A percentile compares a stretch with the other conserved stretches of the same genome.
These are phyloP conservation scores for Botrytis aclada DNA, from an alignment of 2,329 filamentous ascomycete species.

Conservation along the genomic window DNA sequence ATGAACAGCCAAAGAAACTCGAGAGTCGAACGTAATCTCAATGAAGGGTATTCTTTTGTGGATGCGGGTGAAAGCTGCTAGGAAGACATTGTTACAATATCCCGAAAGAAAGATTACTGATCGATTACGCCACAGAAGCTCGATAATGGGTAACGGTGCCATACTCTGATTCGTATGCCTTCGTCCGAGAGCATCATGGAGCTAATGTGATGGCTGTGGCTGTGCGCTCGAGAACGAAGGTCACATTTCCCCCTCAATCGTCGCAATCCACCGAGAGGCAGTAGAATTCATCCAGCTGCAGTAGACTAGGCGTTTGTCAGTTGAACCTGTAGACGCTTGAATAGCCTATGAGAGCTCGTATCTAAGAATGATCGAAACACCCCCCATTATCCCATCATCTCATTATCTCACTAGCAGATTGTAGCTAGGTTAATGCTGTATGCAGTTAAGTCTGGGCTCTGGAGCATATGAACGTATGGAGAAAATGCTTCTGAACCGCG, in stretches of 20 bases:
- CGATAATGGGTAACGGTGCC: not conserved
- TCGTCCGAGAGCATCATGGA: not conserved
- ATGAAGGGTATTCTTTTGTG: not conserved
- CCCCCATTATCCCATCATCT: not conserved
- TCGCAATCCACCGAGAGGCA: not conserved
- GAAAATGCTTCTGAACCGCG: not conserved
- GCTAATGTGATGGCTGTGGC: not conserved
- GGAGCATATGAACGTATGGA: conserved; percentile 12
- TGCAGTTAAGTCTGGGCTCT: not conserved
- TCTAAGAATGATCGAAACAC: not conserved
- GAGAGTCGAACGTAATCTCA: not conserved
- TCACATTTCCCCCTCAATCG: not conserved
- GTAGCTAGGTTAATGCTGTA: not conserved
- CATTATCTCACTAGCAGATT: not conserved
- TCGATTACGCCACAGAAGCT: not conserved
- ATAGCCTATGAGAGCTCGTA: not conserved
- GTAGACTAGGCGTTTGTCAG: conserved; percentile 1
- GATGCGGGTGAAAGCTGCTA: not conserved
- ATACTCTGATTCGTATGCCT: not conserved
- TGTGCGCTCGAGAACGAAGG: not conserved
- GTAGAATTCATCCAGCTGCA: not conserved
- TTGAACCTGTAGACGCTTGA: not conserved
- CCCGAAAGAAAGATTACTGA: not conserved
- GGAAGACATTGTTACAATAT: not conserved
- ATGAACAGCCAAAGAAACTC: not conserved